These are phyloP conservation scores for Macrophomina phaseolina DNA, from an alignment of 2,329 filamentous ascomycete species.

Conservation along the genomic window DNA sequence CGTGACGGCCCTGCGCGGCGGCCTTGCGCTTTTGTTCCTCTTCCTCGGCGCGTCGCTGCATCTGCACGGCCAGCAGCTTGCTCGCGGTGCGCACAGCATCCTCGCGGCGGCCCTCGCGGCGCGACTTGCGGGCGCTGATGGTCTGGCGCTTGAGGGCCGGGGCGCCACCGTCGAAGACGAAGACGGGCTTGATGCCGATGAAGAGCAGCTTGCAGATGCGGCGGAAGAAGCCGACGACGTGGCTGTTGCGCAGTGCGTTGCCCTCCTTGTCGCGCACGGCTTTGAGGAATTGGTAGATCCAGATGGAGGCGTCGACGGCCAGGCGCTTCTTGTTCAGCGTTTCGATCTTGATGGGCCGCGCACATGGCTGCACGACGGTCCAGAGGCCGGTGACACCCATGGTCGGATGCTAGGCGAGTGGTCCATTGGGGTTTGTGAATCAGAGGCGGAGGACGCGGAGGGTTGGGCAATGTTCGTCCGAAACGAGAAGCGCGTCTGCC, in stretches of 20 bases:
- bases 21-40: conserved; percentile 70
- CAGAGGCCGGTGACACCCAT: conserved; percentile 99
- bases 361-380: conserved; percentile 94
- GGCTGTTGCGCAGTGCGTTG: conserved; percentile 92
- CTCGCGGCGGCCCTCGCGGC: conserved; percentile 86
- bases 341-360: conserved; percentile 92
- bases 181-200: conserved; percentile 94
- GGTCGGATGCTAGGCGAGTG: conserved; percentile 17
- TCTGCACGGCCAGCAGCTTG: conserved; percentile 89
- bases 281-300: conserved; percentile 99
- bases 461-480: not conserved
- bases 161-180: conserved; percentile 96
- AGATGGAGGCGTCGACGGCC: conserved; percentile 97
- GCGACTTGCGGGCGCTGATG: conserved; percentile 75
- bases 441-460: not conserved
- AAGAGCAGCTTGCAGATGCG: conserved; percentile 97
- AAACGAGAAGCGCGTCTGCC: conserved; percentile 19
- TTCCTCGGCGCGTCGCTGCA: conserved; percentile 88
- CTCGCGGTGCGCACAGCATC: conserved; percentile 92
- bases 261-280: conserved; percentile 98
- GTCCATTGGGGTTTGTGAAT: not conserved
- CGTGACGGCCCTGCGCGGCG: conserved; percentile 30
- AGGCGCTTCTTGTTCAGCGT: conserved; percentile 96
- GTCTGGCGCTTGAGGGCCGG: conserved; percentile 91
- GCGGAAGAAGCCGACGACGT: conserved; percentile 97